Base-by-base conservation (phyloP, 192 early-diverging fungal species). In the Backusella sp. region DNA sequence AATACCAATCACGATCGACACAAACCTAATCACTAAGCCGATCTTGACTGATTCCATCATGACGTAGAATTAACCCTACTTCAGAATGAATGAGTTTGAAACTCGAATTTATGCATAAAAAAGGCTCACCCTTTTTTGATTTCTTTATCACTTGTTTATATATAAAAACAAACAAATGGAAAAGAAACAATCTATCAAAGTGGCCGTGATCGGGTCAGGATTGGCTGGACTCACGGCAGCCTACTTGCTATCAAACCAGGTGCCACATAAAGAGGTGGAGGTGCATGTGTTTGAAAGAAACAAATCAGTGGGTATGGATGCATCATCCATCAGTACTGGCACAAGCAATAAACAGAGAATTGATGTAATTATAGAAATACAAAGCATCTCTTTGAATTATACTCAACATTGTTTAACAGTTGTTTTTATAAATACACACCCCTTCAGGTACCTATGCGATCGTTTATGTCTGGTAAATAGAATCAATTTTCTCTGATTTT, bases 271-370 rank as follows among this genome's bases (percentile, higher is more conserved):
- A 17, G 68, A 79, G 2, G 78, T 86, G 37, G 80, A 84, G 44
- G 87, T 88, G 0, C 81, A 85, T 52, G 32, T 88, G 1, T 88
- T 87, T 77, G 87, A 88, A 44, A 88, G 85, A 69, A 86, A 84
- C 15, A 59, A 70, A 11, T 76, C 75, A 21, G 44, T 86, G 8
- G 87, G 87, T 41, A 88, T 84, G 80, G 76, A 83, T 65, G 80
- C 80, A 14, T 72, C 80, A 7, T 77, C 76, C 12, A 81, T 81
- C 8, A 74, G 76, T 11, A 49, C 77, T 0, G 53, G 53, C 0
- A 19, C 26, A 5, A 46, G 53, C 14, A 6, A 76, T n/a, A 49
- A 80, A 3, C 66, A 75, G 56, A 39, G 80, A 74, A 77, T 81
- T 66, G 80, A 81, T 68, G 80, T 81, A 77, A 78, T 52, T 17